Conservation (phyloP, 495 filamentous ascomycete species). For the Lophiostoma macrostomum region DNA sequence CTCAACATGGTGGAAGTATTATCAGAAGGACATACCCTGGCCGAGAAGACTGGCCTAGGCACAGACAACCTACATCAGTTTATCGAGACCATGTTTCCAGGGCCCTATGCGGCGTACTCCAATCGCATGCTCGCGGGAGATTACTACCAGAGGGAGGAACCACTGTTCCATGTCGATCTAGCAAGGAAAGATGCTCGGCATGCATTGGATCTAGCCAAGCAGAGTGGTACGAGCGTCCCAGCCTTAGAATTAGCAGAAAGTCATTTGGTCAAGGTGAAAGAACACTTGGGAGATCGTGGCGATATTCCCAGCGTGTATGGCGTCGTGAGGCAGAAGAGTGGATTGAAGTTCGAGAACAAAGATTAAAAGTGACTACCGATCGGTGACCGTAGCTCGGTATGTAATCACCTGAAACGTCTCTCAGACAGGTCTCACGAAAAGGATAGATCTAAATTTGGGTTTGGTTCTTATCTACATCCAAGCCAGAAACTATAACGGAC, state of each 20-base stretch:
- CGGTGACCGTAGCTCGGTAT: no score
- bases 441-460: no score
- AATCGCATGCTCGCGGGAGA: constrained; percentile 70
- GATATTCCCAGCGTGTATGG: constrained; percentile 87
- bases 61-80: constrained; percentile 63
- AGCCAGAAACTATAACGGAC: no score
- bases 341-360: constrained; percentile 65
- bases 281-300: constrained; percentile 68
- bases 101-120: constrained; percentile 67
- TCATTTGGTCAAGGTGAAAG: constrained; percentile 67
- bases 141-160: constrained; percentile 68
- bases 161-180: constrained; percentile 82
- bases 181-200: constrained; percentile 84
- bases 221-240: constrained; percentile 59
- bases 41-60: constrained; percentile 79
- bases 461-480: no score
- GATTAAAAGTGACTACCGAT: no score
- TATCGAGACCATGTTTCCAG: constrained; percentile 63
- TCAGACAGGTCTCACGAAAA: no score
- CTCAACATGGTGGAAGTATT: constrained; percentile 77
- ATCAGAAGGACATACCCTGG: constrained; percentile 69
- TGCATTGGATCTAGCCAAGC: constrained; percentile 63
- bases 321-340: constrained; percentile 63
- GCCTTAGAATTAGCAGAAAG: constrained; percentile 64
- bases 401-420: no score